phyloP scores from a whole-genome alignment of 2,329 filamentous ascomycete species.

The Alternaria hordeiaustralica region DNA sequence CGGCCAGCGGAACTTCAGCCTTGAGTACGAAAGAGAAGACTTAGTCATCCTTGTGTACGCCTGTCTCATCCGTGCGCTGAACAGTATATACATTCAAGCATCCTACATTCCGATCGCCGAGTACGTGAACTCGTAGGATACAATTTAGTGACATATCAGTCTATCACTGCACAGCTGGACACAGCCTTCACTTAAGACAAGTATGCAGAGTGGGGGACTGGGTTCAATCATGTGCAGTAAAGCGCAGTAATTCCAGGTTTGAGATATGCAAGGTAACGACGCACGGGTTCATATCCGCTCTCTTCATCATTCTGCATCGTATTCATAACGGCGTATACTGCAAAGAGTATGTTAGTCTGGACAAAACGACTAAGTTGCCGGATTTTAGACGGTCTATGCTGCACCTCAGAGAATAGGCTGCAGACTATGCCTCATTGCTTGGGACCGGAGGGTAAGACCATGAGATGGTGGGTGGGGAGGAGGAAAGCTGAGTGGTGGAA shows the following conservation, averaged over 20 bases:
- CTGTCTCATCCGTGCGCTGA: constrained; percentile 67
- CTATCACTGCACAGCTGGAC: constrained; percentile 61
- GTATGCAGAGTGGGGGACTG: constrained; percentile 62
- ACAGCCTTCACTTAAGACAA: constrained; percentile 58
- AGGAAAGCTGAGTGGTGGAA: constrained; percentile 49
- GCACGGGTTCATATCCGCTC: constrained; percentile 33
- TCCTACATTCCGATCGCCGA: constrained; percentile 59
- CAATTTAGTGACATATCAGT: constrained; percentile 63
- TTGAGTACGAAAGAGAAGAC: constrained; percentile 64
- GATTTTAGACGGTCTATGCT: constrained; percentile 25
- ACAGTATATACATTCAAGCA: constrained; percentile 68
- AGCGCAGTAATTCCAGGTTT: constrained; percentile 21
- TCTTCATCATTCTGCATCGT: constrained; percentile 40
- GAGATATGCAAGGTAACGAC: constrained; percentile 32
- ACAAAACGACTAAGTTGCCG: constrained; percentile 14
- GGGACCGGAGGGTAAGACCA: constrained; percentile 71
- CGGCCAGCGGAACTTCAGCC: constrained; percentile 24
- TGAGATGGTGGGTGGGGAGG: constrained; percentile 67
- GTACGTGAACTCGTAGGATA: constrained; percentile 64
- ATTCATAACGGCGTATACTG: constrained; percentile 3
- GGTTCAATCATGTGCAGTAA: constrained; percentile 50
- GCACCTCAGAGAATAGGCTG: constrained; percentile 19
- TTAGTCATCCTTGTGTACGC: constrained; percentile 69
- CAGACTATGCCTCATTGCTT: constrained; percentile 35
- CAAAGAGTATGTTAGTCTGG: constrained; percentile 11